Evolutionary conservation across 2,329 filamentous ascomycete species (phyloP), one percentile per base, ranked within the genome.

Genomic region (Colletotrichum chlorophyti): DNA sequence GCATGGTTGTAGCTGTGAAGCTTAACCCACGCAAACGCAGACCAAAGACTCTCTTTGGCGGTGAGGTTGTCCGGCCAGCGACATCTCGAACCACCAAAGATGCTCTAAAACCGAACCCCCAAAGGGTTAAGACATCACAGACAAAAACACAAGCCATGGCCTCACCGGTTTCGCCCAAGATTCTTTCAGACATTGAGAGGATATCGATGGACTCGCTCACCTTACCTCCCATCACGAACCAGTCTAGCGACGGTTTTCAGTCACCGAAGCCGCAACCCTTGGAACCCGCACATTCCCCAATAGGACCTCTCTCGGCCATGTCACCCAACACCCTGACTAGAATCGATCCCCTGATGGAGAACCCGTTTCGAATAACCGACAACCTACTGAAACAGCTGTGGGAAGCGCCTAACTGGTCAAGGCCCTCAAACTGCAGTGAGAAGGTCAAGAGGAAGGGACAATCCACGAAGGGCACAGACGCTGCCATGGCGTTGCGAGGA

Each of bases 1-100:
- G n/a, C 4, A 84, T 84, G n/a, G 68, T 79, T 4, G 73, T 76
- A 8, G 78, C 80, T 2, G 81, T 84, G 57, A 84, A 84, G 65
- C 70, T 72, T 9, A 77, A 80, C 34, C 75, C 75, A 6, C 75
- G 79, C 19, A 70, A 75, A 34, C 73, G 80, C 58, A 82, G 79
- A 65, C 74, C 76, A 12, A 82, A 81, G 65, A 74, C 69, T 63
- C 75, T 80, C 49, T 69, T 76, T 21, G 78, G 77, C 8, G 74
- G 66, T 6, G 69, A 70, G 49, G 59, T 65, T 1, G 37, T 42
- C 9, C 62, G 49, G 17, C 29, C 45, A 9, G 10, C 26, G n/a
- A n/a, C n/a, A n/a, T 17, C 24, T 23, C 9, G 24, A n/a, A n/a
- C 19, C 21, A n/a, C 15, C 14, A 72, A 35, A 70, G 73, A 45